Percentiles rank a stretch among this genome's conserved stretches.
These are phyloP conservation scores for Paxillus rubicundulus DNA, from an alignment of 768 basidiomycete genomes.

Conservation along the genomic window DNA sequence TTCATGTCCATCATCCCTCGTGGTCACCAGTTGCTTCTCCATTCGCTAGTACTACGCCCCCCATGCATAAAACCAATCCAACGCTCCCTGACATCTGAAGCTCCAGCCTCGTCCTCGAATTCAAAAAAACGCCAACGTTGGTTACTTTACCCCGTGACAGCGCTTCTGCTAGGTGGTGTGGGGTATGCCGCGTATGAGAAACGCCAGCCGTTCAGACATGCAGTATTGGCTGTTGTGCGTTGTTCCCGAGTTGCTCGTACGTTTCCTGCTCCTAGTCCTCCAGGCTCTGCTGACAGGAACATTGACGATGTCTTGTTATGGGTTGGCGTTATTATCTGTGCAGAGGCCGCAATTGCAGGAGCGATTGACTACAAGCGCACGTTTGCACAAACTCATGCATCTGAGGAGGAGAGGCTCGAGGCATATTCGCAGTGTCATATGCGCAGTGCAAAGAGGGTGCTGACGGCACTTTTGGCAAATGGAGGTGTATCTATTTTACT, in stretches of 20 bases:
- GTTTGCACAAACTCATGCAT: slow-evolving; percentile 50
- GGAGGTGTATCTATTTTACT: slow-evolving; percentile 55
- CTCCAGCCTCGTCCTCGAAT: not conserved
- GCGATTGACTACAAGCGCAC: slow-evolving; percentile 73
- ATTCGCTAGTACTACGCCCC: not conserved
- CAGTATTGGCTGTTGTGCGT: slow-evolving; percentile 66
- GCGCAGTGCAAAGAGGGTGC: slow-evolving; percentile 74
- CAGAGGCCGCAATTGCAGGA: slow-evolving; percentile 60
- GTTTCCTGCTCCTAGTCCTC: slow-evolving; percentile 29
- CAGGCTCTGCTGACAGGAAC: slow-evolving; percentile 18
- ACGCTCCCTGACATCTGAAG: slow-evolving; percentile 12
- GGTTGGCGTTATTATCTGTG: slow-evolving; percentile 5
- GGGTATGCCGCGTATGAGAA: slow-evolving; percentile 58
- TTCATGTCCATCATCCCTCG: slow-evolving; percentile 14
- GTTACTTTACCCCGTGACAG: slow-evolving; percentile 24
- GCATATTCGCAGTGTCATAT: slow-evolving; percentile 79
- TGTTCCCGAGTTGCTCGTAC: slow-evolving; percentile 77
- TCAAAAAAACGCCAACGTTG: slow-evolving; percentile 13
- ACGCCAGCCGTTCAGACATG: slow-evolving; percentile 72
- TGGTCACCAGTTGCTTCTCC: slow-evolving; percentile 12
- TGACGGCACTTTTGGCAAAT: slow-evolving; percentile 83
- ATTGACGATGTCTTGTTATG: slow-evolving; percentile 16
- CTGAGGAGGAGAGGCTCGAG: slow-evolving; percentile 46
- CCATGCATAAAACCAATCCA: slow-evolving; percentile 4
- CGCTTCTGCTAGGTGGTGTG: slow-evolving; percentile 30